phyloP scores from a whole-genome alignment of 345 rosid species.

The Salix brachista region DNA sequence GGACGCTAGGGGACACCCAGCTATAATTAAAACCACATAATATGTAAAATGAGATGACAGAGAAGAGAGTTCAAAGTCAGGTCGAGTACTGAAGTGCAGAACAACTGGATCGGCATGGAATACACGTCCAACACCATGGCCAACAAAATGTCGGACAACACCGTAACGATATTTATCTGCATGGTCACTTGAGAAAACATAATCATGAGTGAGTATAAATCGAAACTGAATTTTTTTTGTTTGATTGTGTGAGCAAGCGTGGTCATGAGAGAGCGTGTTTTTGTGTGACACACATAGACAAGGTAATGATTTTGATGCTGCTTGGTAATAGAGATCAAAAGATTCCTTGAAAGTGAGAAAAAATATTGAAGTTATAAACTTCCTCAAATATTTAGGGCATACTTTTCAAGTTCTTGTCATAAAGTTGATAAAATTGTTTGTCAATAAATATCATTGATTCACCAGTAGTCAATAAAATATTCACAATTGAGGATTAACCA shows the following conservation, averaged over 20 bases:
- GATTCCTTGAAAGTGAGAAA: not conserved
- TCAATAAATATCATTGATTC: not conserved
- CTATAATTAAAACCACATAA: not conserved
- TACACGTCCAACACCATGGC: constrained; percentile 89
- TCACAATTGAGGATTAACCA: not conserved
- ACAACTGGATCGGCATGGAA: constrained; percentile 88
- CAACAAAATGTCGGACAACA: constrained; percentile 76
- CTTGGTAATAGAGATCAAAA: not conserved
- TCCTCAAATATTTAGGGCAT: not conserved
- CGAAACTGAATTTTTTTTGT: not conserved
- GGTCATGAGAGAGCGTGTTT: too few species aligned
- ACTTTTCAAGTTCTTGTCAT: not conserved
- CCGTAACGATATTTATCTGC: constrained; percentile 85
- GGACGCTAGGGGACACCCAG: not conserved
- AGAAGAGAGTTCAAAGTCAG: constrained; percentile 4
- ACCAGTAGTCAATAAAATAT: not conserved
- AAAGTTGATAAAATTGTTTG: not conserved
- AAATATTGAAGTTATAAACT: not conserved
- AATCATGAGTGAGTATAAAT: constrained; percentile 15
- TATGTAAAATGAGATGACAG: constrained; percentile 8
- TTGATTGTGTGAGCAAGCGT: too few species aligned
- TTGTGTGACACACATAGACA: not conserved
- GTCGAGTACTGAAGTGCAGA: constrained; percentile 60
- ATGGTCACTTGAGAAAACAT: constrained; percentile 47
- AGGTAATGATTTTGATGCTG: not conserved